phyloP scores from a whole-genome alignment of 345 rosid species.

The Ricinus communis region DNA sequence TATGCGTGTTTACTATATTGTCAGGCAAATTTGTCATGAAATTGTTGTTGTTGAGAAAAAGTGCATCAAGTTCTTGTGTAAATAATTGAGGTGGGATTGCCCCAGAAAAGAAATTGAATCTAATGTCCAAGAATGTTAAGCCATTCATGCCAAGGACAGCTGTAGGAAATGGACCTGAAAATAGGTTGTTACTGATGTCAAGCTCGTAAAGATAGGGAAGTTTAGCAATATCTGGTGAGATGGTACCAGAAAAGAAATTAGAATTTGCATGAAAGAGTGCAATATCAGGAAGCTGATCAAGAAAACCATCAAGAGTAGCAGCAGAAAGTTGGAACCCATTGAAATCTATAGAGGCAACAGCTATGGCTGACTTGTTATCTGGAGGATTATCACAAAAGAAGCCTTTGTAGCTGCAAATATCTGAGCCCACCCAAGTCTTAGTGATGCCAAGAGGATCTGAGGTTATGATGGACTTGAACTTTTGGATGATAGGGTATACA shows the following conservation, averaged over 20 bases:
- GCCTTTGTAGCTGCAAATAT: constrained; percentile 75
- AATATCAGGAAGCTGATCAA: constrained; percentile 68
- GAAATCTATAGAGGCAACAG: constrained; percentile 84
- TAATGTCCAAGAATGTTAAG: constrained; percentile 65
- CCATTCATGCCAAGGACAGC: constrained; percentile 54
- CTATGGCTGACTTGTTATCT: constrained; percentile 61
- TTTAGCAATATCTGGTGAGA: constrained; percentile 53
- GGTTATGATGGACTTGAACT: constrained; percentile 63
- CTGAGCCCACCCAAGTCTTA: constrained; percentile 67
- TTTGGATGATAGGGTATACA: constrained; percentile 74
- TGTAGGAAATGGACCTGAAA: constrained; percentile 71
- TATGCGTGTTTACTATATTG: constrained; percentile 43
- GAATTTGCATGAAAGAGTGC: constrained; percentile 90
- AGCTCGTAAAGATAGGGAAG: constrained; percentile 82
- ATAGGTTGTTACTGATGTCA: constrained; percentile 73
- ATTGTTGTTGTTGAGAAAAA: constrained; percentile 69
- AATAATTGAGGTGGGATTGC: constrained; percentile 71
- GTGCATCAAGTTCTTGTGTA: constrained; percentile 53
- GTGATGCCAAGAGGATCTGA: constrained; percentile 73
- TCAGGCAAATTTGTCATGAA: constrained; percentile 56
- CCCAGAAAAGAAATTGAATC: constrained; percentile 71
- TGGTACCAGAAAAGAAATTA: constrained; percentile 61
- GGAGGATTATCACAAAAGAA: constrained; percentile 85
- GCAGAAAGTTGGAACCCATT: constrained; percentile 79
- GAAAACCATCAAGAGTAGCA: constrained; percentile 70